Base-by-base conservation (phyloP, 768 basidiomycete genomes). In the Gloeostereum incarnatum region DNA sequence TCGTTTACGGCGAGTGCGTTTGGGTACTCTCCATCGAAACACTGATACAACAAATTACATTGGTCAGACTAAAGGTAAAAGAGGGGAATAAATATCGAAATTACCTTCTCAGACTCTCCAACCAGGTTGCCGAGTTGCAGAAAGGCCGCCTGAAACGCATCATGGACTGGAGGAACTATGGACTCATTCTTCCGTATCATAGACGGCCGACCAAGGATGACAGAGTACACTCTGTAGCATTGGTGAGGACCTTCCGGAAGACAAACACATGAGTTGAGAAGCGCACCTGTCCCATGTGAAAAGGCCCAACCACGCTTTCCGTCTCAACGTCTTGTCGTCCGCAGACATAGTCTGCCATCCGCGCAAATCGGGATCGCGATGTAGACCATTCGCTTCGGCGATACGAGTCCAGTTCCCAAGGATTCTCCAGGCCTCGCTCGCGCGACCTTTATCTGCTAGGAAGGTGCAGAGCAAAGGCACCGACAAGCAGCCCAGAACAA, bases 351-450 rank as follows among this genome's bases (percentile, higher is more conserved):
- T 61, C 31, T 63, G 62, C 64, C 64, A 68, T 23, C 53, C 47
- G 16, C 44, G 49, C 59, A 63, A 64, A 36, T 53, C 58, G 6
- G 65, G 65, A 48, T 69, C 69, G 30, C 60, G 57, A 40, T 68
- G 66, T 55, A 71, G 57, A 1, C 67, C 65, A 19, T 66, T 57
- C 16, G 66, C 57, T 45, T 61, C 51, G 14, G 65, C 66, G 37
- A 54, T 56, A 25, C 64, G 53, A 17, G 68, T 50, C 9, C 61
- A 62, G 33, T 52, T 56, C 3, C 66, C 65, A n/a, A 61, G 56
- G 23, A 69, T 43, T 50, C 67, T 66, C 66, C 69, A 69, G 3
- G 66, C 66, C 44, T 69, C 73, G 44, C 69, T 73, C 16, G 68
- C 59, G 25, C 63, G 61, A 6, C 72, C 71, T 19, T 62, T 52